These are phyloP conservation scores for Pichia cephalocereana DNA, from an alignment of 805 yeast species.

Conservation along the genomic window DNA sequence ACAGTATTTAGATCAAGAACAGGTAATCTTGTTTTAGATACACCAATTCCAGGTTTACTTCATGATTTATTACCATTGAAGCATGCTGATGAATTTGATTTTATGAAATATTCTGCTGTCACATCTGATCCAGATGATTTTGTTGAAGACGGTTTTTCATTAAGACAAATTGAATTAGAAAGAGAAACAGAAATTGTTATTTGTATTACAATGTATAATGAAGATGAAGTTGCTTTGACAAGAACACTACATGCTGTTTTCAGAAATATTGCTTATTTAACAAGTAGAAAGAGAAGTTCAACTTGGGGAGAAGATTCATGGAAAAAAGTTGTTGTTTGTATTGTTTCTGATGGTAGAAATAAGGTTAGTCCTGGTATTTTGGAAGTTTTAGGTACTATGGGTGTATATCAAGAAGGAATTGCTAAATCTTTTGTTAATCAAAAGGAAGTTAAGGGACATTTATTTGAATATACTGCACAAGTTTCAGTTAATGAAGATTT, in stretches of 20 bases:
- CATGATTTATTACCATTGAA: conserved; percentile 77
- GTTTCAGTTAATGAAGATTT: conserved; percentile 83
- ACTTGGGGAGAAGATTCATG: conserved; percentile 97
- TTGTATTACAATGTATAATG: conserved; percentile 96
- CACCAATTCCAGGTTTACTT: conserved; percentile 88
- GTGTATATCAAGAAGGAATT: conserved; percentile 95
- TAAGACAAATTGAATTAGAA: conserved; percentile 77
- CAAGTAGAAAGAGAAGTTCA: conserved; percentile 69
- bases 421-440: conserved; percentile 92
- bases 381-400: conserved; percentile 87
- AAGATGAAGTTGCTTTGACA: conserved; percentile 80
- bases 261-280: conserved; percentile 81
- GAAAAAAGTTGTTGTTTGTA: conserved; percentile 90
- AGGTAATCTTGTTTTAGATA: conserved; percentile 83
- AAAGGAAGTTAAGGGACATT: conserved; percentile 84
- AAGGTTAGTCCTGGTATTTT: conserved; percentile 79
- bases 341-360: conserved; percentile 91
- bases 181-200: conserved; percentile 89
- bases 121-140: conserved; percentile 89
- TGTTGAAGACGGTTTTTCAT: conserved; percentile 67
- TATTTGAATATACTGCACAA: conserved; percentile 94
- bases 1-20: conserved; percentile 68
- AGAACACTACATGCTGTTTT: conserved; percentile 92
- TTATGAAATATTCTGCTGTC: conserved; percentile 96
- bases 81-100: conserved; percentile 86